phyloP scores from a whole-genome alignment of 139 green algal genomes.

The Trebouxia sp. region DNA sequence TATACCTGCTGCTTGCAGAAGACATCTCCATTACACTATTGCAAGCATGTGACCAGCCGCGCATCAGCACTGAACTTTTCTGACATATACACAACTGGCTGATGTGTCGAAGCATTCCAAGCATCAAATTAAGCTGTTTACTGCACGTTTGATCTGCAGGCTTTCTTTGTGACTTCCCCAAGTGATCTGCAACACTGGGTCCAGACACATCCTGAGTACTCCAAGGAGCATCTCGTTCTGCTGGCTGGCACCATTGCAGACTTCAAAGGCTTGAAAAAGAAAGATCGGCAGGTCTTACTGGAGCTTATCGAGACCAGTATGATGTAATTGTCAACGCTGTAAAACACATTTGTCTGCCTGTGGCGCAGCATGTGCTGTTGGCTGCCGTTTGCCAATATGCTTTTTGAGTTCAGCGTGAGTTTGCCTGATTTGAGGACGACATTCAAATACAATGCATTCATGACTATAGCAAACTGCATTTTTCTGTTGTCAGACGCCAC shows the following conservation, averaged over 20 bases:
- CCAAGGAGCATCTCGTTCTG: constrained; percentile 46
- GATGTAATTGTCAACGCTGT: not conserved
- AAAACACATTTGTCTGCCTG: not conserved
- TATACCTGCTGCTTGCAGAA: too few relatives aligned
- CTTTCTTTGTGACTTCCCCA: constrained; percentile 57
- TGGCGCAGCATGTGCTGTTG: too few relatives aligned
- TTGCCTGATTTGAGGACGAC: too few relatives aligned
- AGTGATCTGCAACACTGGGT: constrained; percentile 63
- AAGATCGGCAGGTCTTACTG: constrained; percentile 46
- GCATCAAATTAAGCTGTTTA: not conserved
- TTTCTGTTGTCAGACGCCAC: too few relatives aligned
- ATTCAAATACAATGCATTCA: too few relatives aligned
- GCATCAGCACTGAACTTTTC: too few relatives aligned
- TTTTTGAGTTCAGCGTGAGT: too few relatives aligned
- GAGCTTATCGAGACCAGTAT: constrained; percentile 24
- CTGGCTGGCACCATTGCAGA: constrained; percentile 64
- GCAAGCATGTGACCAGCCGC: too few relatives aligned
- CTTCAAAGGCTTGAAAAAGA: constrained; percentile 55
- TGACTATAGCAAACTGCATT: too few relatives aligned
- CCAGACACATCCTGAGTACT: constrained; percentile 66
- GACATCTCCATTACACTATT: too few relatives aligned
- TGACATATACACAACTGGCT: not conserved
- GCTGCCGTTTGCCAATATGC: not conserved
- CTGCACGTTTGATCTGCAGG: constrained; percentile 38
- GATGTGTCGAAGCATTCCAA: not conserved